These are phyloP conservation scores for Mycena epipterygia DNA, from an alignment of 768 basidiomycete genomes.

Conservation along the genomic window DNA sequence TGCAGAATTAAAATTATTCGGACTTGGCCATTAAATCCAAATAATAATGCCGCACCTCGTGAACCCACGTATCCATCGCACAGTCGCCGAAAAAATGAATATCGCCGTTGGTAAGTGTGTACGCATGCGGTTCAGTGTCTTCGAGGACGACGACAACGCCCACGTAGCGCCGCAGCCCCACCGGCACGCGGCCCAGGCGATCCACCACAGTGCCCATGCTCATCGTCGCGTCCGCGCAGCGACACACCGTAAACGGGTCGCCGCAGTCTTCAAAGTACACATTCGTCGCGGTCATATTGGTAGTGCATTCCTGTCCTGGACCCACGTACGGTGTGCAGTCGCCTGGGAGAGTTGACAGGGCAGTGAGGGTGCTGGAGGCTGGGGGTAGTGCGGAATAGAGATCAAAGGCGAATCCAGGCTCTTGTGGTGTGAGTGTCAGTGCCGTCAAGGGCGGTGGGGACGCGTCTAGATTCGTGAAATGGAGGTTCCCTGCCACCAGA, in stretches of 20 bases:
- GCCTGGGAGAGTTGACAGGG: not conserved
- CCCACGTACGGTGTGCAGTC: not conserved
- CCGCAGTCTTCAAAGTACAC: constrained; percentile 47
- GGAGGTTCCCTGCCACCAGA: not conserved
- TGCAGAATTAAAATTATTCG: not conserved
- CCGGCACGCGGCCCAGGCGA: constrained; percentile 43
- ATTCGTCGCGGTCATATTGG: constrained; percentile 39
- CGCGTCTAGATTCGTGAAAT: not conserved
- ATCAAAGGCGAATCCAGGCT: not conserved
- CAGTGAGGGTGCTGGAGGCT: constrained; percentile 26
- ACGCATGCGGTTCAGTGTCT: constrained; percentile 40
- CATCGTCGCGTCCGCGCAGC: constrained; percentile 43
- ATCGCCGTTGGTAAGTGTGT: constrained; percentile 47
- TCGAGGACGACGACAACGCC: constrained; percentile 36
- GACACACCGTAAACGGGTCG: constrained; percentile 44
- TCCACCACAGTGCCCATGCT: constrained; percentile 41
- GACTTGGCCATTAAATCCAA: not conserved
- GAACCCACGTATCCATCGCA: constrained; percentile 45
- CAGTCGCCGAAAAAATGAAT: constrained; percentile 46
- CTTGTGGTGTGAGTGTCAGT: not conserved
- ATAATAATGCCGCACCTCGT: constrained; percentile 41
- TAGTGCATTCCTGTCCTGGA: constrained; percentile 35
- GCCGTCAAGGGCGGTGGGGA: not conserved
- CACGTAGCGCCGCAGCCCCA: constrained; percentile 46
- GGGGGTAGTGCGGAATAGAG: constrained; percentile 1